Evolutionary conservation across 2,329 filamentous ascomycete species (phyloP).

Genomic region (Ascochyta viciae-villosae): DNA sequence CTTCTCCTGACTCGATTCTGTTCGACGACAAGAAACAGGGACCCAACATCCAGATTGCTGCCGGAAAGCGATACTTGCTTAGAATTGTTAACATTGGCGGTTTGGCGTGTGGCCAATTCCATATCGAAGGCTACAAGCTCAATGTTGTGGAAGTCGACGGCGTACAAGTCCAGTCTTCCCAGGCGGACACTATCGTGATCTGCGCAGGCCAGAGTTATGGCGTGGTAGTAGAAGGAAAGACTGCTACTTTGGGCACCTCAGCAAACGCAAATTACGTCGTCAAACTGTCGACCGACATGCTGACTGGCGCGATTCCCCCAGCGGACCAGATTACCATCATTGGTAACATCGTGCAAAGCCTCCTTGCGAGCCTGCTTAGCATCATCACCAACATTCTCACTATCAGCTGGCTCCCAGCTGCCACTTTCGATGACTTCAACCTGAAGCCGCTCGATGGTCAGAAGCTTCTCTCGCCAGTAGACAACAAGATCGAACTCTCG

Average conservation of each 20-base stretch:
- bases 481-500: constrained; percentile 66
- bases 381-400: constrained; percentile 62
- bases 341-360: constrained; percentile 26
- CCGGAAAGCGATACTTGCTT: constrained; percentile 66
- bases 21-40: constrained; percentile 72
- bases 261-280: constrained; percentile 63
- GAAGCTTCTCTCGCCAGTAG: constrained; percentile 65
- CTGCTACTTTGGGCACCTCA: constrained; percentile 29
- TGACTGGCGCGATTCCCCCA: constrained; percentile 49
- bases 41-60: constrained; percentile 52
- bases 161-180: constrained; percentile 6
- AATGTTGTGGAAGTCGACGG: constrained; percentile 49
- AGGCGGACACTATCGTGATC: constrained; percentile 13
- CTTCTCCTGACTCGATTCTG: constrained; percentile 71
- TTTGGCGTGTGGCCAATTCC: constrained; percentile 53
- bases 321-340: constrained; percentile 22
- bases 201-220: constrained; percentile 28
- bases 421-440: constrained; percentile 72
- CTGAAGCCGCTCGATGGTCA: constrained; percentile 72
- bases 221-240: constrained; percentile 28
- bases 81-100: constrained; percentile 66
- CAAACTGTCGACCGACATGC: constrained; percentile 60
- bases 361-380: constrained; percentile 15
- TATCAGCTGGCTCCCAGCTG: constrained; percentile 60
- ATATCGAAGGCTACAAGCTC: constrained; percentile 51